A percentile compares a stretch with the other conserved stretches of the same genome.
Conservation (phyloP, 306 rosid genomes). For the Cicer chorassanicum region DNA sequence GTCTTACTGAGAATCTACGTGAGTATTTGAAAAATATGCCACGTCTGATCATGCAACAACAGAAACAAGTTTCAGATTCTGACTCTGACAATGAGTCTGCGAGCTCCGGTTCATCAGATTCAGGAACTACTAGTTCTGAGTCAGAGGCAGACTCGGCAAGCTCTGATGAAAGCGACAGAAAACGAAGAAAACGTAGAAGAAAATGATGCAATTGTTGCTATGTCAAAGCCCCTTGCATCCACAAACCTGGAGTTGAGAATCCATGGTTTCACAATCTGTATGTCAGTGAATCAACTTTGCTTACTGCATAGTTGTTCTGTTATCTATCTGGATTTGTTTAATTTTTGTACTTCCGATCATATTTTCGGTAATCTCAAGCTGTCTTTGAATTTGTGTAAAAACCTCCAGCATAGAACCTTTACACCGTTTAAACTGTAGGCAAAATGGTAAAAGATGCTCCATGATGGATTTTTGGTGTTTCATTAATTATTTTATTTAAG, state of each 20-base stretch:
- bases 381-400: slow-evolving; percentile 23
- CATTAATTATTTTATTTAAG: background rate
- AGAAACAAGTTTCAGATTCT: slow-evolving; percentile 64
- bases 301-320: slow-evolving; percentile 3
- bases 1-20: slow-evolving; percentile 82
- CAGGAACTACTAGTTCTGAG: slow-evolving; percentile 58
- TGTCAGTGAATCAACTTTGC: slow-evolving; percentile 31
- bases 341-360: slow-evolving; percentile 29
- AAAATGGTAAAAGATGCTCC: background rate
- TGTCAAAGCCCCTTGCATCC: slow-evolving; percentile 9
- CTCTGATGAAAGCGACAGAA: slow-evolving; percentile 63
- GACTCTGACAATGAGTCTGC: slow-evolving; percentile 60
- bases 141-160: slow-evolving; percentile 59
- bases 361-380: background rate
- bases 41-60: slow-evolving; percentile 89
- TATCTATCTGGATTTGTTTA: slow-evolving; percentile 21
- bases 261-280: slow-evolving; percentile 32
- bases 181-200: slow-evolving; percentile 61
- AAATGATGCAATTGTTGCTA: slow-evolving; percentile 42
- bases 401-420: background rate
- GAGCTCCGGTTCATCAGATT: slow-evolving; percentile 62
- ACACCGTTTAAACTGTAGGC: slow-evolving; percentile 1
- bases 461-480: background rate
- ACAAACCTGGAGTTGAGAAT: slow-evolving; percentile 15
- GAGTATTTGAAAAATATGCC: slow-evolving; percentile 94